phyloP scores from a whole-genome alignment of 768 basidiomycete genomes.

The Pleurotus cornucopiae region DNA sequence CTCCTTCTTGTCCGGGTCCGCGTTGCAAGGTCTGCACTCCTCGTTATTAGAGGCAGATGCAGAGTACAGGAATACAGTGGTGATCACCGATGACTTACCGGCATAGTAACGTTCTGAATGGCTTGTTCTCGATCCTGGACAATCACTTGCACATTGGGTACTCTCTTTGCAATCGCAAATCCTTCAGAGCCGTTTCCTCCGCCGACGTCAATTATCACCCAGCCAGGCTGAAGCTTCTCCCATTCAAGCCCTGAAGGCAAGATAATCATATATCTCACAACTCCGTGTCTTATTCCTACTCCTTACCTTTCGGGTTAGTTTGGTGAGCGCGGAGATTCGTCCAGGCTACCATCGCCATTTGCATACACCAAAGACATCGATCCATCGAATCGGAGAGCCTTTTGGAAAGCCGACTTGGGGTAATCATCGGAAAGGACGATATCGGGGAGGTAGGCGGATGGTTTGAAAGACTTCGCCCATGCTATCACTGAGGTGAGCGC shows the following conservation, averaged over 20 bases:
- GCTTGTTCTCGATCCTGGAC: slow-evolving; percentile 15
- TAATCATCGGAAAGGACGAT: slow-evolving; percentile 7
- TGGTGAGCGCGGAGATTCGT: slow-evolving; percentile 5
- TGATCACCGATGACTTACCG: background rate
- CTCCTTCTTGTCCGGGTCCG: background rate
- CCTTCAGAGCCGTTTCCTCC: slow-evolving; percentile 15
- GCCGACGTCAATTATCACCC: slow-evolving; percentile 17
- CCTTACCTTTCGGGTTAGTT: slow-evolving; percentile 8
- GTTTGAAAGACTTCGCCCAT: slow-evolving; percentile 19
- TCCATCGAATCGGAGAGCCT: background rate
- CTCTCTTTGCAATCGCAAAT: slow-evolving; percentile 12
- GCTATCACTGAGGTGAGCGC: background rate
- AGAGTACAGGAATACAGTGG: no score
- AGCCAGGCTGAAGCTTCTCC: slow-evolving; percentile 9
- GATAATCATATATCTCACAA: background rate
- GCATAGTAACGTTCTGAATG: slow-evolving; percentile 8
- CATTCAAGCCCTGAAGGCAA: slow-evolving; percentile 16
- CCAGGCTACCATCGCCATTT: slow-evolving; percentile 13
- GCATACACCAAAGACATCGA: slow-evolving; percentile 8
- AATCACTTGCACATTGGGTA: slow-evolving; percentile 10
- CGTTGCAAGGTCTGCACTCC: background rate
- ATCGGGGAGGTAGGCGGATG: slow-evolving; percentile 17
- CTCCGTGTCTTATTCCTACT: background rate
- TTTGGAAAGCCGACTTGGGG: slow-evolving; percentile 2
- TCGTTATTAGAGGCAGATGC: background rate